Base-by-base conservation (phyloP, 495 filamentous ascomycete genomes). In the Xylaria grammica region DNA sequence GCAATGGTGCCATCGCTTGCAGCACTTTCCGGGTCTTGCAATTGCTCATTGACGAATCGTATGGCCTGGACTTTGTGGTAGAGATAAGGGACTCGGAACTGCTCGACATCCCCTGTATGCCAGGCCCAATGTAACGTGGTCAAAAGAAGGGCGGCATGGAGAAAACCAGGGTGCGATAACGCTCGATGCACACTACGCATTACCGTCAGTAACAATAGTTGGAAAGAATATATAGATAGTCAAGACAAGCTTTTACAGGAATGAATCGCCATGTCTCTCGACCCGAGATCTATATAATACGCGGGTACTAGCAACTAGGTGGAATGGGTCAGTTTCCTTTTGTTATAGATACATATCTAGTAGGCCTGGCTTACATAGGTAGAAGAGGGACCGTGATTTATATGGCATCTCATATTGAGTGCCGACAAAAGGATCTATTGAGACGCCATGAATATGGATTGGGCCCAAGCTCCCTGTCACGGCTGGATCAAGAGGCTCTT, bases 31-130 rank as follows among this genome's bases (percentile, higher is more conserved):
- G 70, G 66, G 26, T 65, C 65, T 44, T 62, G 65, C 32, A 78
- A 42, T 63, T 78, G 73, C 49, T 78, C 68, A 20, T 73, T 78
- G 57, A 78, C 77, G 30, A 78, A 74, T 57, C 68, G 68, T 67
- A 73, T 74, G 11, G 72, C 71, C 26, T 70, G 70, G 32, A 72
- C 60, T 49, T 76, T 76, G 59, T 74, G 74, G 44, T 76, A 70
- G 30, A 74, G 68, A 55, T 73, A 73, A 29, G 70, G 72, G 34
- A 76, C 70, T 60, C 67, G 68, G 36, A 74, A 72, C 57, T 69
- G 65, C 49, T 74, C 72, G 49, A 72, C 68, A 64, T 73, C 71
- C 49, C 72, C 74, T 10, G 67, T 72, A 42, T 65, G 67, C 74
- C 74, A 76, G 22, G 68, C 72, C 67, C 72, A 72, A 51, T 76